Evolutionary conservation across 148 eudicot species (phyloP).

Genomic region (Rheum nobile): DNA sequence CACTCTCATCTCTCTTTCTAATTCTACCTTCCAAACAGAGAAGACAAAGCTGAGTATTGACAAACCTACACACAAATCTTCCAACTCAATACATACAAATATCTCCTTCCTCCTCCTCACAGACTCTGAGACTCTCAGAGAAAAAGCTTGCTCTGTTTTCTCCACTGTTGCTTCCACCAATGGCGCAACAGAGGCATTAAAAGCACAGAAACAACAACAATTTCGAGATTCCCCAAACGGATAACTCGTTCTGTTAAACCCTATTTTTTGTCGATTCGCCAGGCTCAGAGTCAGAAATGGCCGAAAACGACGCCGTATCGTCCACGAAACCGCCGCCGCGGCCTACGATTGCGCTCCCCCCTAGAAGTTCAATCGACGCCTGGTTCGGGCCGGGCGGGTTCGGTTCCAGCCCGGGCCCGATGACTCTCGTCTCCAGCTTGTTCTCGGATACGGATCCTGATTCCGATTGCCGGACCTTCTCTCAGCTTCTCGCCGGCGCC

Average conservation of each 20-base stretch:
- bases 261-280: not conserved
- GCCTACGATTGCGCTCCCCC: conserved; percentile 44
- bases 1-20: not conserved
- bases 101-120: not conserved
- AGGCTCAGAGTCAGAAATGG: conserved; percentile 11
- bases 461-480: conserved; percentile 33
- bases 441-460: conserved; percentile 34
- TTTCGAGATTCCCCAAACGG: not conserved
- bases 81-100: not conserved
- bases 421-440: conserved; percentile 55
- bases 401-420: conserved; percentile 61
- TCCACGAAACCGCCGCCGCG: conserved; percentile 9
- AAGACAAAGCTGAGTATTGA: not conserved
- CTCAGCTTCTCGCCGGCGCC: conserved; percentile 63
- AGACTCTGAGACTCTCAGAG: not conserved
- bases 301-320: conserved; percentile 17
- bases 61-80: not conserved
- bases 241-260: not conserved
- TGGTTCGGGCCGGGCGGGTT: conserved; percentile 38
- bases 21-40: not conserved
- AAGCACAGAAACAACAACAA: not conserved
- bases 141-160: not conserved
- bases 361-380: conserved; percentile 30
- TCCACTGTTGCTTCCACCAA: not conserved
- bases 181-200: not conserved